Evolutionary conservation across 306 rosid genomes (phyloP).

Genomic region (Quercus cerris): DNA sequence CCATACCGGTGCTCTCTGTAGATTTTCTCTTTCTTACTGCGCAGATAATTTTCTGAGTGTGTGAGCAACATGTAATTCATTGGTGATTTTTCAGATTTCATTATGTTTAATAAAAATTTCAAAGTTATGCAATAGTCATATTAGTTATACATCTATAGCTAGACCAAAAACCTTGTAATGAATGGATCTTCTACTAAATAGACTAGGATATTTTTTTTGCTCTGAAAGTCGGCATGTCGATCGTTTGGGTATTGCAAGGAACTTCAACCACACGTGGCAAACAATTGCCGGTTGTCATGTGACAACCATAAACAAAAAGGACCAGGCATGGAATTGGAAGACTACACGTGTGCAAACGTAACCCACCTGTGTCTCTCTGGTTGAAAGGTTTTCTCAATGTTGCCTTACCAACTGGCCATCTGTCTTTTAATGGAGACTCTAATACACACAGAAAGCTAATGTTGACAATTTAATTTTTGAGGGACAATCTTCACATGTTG

Average conservation of each 20-base stretch:
- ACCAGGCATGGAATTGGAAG: not conserved
- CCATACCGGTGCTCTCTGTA: no score
- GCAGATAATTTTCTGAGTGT: no score
- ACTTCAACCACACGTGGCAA: not conserved
- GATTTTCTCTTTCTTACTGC: no score
- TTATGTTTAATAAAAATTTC: no score
- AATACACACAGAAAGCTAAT: constrained; percentile 10
- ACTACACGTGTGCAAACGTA: constrained; percentile 41
- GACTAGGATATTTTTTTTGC: not conserved
- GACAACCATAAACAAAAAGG: constrained; percentile 5
- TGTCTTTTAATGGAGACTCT: constrained; percentile 7
- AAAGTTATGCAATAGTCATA: no score
- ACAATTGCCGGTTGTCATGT: not conserved
- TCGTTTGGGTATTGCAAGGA: not conserved
- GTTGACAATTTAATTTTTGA: constrained; percentile 2
- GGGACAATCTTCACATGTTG: constrained; percentile 39
- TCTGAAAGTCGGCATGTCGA: not conserved
- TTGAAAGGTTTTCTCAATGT: constrained; percentile 43
- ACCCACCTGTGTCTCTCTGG: constrained; percentile 11
- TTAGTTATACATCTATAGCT: no score
- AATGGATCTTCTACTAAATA: no score
- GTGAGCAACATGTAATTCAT: no score
- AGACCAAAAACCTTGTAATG: no score
- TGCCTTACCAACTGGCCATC: constrained; percentile 47
- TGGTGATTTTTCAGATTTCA: no score